Evolutionary conservation across 345 rosid genomes (phyloP).

Genomic region (Eucalyptus cloeziana): DNA sequence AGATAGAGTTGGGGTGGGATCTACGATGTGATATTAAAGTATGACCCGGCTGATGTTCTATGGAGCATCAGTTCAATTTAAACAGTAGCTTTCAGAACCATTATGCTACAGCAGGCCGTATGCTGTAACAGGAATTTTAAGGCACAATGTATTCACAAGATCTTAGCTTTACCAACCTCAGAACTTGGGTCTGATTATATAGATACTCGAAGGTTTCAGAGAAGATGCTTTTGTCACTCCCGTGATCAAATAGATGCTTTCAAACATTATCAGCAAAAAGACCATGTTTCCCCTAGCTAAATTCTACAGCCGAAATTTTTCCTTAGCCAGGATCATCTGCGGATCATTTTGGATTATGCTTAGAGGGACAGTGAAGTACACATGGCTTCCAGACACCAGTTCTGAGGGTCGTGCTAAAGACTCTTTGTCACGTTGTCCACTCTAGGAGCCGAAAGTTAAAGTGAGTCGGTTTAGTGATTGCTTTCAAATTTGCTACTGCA

Average conservation of each 20-base stretch:
- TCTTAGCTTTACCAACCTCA: not conserved
- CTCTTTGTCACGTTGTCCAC: not conserved
- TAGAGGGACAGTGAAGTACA: not conserved
- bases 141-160: not conserved
- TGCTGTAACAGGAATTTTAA: not conserved
- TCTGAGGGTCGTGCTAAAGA: not conserved
- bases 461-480: not conserved
- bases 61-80: not conserved
- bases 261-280: not conserved
- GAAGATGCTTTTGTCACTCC: not conserved
- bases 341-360: not conserved
- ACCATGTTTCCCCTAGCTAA: not conserved
- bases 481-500: not conserved
- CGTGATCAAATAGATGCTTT: not conserved
- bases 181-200: not conserved
- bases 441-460: not conserved
- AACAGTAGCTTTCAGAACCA: not conserved
- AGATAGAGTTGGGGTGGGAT: no score
- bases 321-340: not conserved
- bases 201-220: not conserved
- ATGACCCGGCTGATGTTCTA: not conserved
- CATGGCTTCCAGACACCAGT: not conserved
- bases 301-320: not conserved
- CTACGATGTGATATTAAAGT: no score
- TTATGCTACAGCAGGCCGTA: not conserved